Conservation (phyloP, 306 rosid species). For the Medicago truncatula region MtrunA17r5.0-ANR NC_053046.1:41681001-41681500, state of each 20-base stretch:
- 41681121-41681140: background rate
- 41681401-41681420: slow-evolving; percentile 95
- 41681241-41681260: slow-evolving; percentile 98
- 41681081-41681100: background rate
- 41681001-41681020: slow-evolving; percentile 9
- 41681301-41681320: slow-evolving; percentile 93
- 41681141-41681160: background rate
- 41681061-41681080: slow-evolving; percentile 4
- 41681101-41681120: too few relatives aligned
- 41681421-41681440: slow-evolving; percentile 96
- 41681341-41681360: slow-evolving; percentile 97
- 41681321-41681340: slow-evolving; percentile 99
- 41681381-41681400: slow-evolving; percentile 93
- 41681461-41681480: slow-evolving; percentile 55
- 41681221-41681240: too few relatives aligned
- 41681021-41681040: background rate
- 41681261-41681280: slow-evolving; percentile 99
- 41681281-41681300: slow-evolving; percentile 93
- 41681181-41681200: too few relatives aligned
- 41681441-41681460: slow-evolving; percentile 99
- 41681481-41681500: too few relatives aligned
- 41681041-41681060: slow-evolving; percentile 34
- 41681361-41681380: slow-evolving; percentile 98
- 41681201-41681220: too few relatives aligned
- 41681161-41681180: background rate